phyloP scores from a whole-genome alignment of 2,329 filamentous ascomycete species.

The Eurotiales sp. region DNA sequence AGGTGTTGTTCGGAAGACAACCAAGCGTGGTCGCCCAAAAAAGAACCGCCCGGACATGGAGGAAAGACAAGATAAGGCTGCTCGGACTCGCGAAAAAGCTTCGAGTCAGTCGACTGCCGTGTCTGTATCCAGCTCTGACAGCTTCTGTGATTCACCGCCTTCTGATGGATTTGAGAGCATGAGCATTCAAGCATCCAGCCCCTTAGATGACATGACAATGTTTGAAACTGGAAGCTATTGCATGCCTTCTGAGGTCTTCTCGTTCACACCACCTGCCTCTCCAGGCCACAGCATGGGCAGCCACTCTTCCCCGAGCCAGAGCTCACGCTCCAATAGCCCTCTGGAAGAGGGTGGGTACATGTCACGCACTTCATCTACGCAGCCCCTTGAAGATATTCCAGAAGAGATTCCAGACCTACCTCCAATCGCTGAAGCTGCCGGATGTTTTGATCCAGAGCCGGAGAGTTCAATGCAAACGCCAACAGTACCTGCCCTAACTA shows the following conservation, averaged over 20 bases:
- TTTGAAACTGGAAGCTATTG: slow-evolving; percentile 30
- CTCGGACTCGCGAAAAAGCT: slow-evolving; percentile 46
- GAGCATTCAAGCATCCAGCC: slow-evolving; percentile 35
- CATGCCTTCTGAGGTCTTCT: slow-evolving; percentile 39
- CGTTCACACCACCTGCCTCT: slow-evolving; percentile 46
- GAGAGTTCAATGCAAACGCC: slow-evolving; percentile 21
- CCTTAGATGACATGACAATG: slow-evolving; percentile 28
- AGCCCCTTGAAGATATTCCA: slow-evolving; percentile 26
- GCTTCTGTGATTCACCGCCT: slow-evolving; percentile 41
- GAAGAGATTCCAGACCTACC: slow-evolving; percentile 28
- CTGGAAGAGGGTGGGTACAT: slow-evolving; percentile 36
- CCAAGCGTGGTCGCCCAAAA: slow-evolving; percentile 63
- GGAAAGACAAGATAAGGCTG: slow-evolving; percentile 55
- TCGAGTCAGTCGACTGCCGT: slow-evolving; percentile 33
- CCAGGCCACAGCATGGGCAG: slow-evolving; percentile 39
- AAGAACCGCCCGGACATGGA: slow-evolving; percentile 60
- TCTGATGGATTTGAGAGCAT: slow-evolving; percentile 38
- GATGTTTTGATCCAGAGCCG: slow-evolving; percentile 28
- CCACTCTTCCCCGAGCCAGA: slow-evolving; percentile 33
- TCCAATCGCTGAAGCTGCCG: slow-evolving; percentile 24
- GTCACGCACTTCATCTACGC: slow-evolving; percentile 32
- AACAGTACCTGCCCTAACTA: slow-evolving; percentile 32
- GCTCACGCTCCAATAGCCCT: slow-evolving; percentile 36
- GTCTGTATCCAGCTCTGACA: slow-evolving; percentile 35
- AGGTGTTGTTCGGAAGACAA: slow-evolving; percentile 64